These are phyloP conservation scores for Rhexocercosporidium sp. DNA, from an alignment of 2,329 filamentous ascomycete genomes.

Conservation along the genomic window DNA sequence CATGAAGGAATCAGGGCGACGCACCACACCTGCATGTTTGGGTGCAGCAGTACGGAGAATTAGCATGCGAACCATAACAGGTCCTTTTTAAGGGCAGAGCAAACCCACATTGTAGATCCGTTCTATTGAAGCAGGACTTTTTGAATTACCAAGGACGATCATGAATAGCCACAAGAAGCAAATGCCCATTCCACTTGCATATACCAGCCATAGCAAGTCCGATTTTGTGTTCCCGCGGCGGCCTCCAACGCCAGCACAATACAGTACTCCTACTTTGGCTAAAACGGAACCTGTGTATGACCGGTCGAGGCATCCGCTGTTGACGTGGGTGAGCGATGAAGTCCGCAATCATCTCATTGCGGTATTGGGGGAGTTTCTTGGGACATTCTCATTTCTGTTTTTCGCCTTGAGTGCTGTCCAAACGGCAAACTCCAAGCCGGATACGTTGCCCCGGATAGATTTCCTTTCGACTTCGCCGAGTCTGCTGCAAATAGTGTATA, in stretches of 20 bases:
- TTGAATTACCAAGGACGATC: constrained; percentile 2
- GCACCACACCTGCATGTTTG: constrained; percentile 5
- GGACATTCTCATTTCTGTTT: constrained; percentile 48
- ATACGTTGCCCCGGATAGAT: constrained; percentile 2
- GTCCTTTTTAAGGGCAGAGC: background rate
- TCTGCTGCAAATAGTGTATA: constrained; percentile 46
- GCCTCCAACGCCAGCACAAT: constrained; percentile 2
- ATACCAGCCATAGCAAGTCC: background rate
- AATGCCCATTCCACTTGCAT: constrained; percentile 8
- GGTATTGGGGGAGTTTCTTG: constrained; percentile 53
- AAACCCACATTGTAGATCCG: constrained; percentile 1
- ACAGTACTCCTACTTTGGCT: background rate
- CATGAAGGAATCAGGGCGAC: background rate
- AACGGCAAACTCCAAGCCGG: constrained; percentile 22
- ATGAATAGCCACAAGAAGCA: constrained; percentile 7
- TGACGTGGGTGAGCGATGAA: constrained; percentile 8
- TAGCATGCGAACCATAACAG: background rate
- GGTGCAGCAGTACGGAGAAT: constrained; percentile 4
- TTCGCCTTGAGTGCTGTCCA: constrained; percentile 36
- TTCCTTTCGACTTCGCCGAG: constrained; percentile 34
- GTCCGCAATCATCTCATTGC: constrained; percentile 44
- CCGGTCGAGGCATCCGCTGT: background rate
- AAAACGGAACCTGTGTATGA: background rate
- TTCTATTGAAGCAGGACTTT: background rate
- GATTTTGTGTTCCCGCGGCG: constrained; percentile 6